phyloP scores from a whole-genome alignment of 2,329 filamentous ascomycete species.

The Orbilia quercus region DNA sequence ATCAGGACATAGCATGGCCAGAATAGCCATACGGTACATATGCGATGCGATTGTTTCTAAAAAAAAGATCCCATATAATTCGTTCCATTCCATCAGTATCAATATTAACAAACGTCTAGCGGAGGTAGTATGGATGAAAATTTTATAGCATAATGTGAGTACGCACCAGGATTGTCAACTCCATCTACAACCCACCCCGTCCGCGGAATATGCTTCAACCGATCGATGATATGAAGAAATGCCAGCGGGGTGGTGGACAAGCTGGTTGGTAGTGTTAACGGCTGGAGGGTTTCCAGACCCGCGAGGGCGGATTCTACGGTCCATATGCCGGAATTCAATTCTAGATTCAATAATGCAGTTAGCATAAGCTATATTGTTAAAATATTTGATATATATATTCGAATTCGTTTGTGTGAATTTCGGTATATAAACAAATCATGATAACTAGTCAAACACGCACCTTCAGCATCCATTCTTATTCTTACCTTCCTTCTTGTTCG shows the following conservation, averaged over 20 bases:
- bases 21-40: slow-evolving; percentile 51
- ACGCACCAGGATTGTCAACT: slow-evolving; percentile 48
- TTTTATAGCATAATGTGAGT: too few relatives aligned
- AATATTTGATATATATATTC: not conserved
- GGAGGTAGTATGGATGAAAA: too few relatives aligned
- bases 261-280: slow-evolving; percentile 19
- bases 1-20: slow-evolving; percentile 51
- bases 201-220: slow-evolving; percentile 49
- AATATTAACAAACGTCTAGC: too few relatives aligned
- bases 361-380: too few relatives aligned
- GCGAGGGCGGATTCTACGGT: slow-evolving; percentile 42
- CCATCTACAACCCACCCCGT: slow-evolving; percentile 47
- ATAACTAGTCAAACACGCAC: too few relatives aligned
- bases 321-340: slow-evolving; percentile 21
- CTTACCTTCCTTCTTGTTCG: too few relatives aligned
- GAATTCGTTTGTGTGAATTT: too few relatives aligned
- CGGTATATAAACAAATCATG: too few relatives aligned
- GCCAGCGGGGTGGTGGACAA: slow-evolving; percentile 36
- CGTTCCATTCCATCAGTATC: too few relatives aligned
- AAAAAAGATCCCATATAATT: too few relatives aligned
- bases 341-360: not conserved
- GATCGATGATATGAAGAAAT: slow-evolving; percentile 48
- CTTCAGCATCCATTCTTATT: slow-evolving; percentile 8
- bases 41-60: slow-evolving; percentile 53
- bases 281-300: slow-evolving; percentile 25